Conservation (phyloP, 768 basidiomycete genomes). For the Boletus vinaceobasis region DNA sequence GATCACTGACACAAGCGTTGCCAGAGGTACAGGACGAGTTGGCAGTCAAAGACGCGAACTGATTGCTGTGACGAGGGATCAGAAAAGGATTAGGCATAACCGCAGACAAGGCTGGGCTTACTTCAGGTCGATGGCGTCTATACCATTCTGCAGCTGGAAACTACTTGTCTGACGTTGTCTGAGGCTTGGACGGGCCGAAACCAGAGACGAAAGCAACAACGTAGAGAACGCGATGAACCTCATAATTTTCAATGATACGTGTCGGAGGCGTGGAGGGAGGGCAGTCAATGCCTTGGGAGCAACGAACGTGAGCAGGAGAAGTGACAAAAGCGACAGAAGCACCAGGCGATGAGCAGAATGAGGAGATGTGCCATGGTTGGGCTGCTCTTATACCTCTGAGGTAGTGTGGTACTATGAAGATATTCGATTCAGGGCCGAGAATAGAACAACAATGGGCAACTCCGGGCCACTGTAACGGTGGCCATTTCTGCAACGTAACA, state of each 20-base stretch:
- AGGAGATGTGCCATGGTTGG: background rate
- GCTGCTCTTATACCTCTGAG: slow-evolving; percentile 17
- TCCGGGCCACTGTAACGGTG: slow-evolving; percentile 1
- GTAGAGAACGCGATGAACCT: slow-evolving; percentile 39
- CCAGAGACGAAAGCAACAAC: slow-evolving; percentile 25
- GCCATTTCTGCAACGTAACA: slow-evolving; percentile 7
- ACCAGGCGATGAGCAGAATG: background rate
- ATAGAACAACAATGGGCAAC: slow-evolving; percentile 15
- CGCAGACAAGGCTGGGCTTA: slow-evolving; percentile 15
- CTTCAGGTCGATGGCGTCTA: slow-evolving; percentile 43
- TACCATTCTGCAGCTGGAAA: slow-evolving; percentile 38
- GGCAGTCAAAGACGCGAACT: slow-evolving; percentile 16
- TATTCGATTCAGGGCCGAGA: background rate
- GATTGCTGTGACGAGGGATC: slow-evolving; percentile 14
- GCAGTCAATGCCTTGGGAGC: slow-evolving; percentile 26
- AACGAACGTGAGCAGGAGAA: slow-evolving; percentile 4
- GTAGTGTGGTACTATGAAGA: too few species aligned
- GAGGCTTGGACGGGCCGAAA: slow-evolving; percentile 36
- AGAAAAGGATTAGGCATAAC: background rate
- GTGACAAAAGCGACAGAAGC: background rate
- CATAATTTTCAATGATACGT: slow-evolving; percentile 23
- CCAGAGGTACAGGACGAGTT: slow-evolving; percentile 38
- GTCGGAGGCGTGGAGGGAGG: slow-evolving; percentile 3
- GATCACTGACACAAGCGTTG: slow-evolving; percentile 45
- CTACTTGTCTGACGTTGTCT: slow-evolving; percentile 24